Base-by-base conservation (phyloP, 352 stramenopile genomes). In the Pythium volutum region DNA sequence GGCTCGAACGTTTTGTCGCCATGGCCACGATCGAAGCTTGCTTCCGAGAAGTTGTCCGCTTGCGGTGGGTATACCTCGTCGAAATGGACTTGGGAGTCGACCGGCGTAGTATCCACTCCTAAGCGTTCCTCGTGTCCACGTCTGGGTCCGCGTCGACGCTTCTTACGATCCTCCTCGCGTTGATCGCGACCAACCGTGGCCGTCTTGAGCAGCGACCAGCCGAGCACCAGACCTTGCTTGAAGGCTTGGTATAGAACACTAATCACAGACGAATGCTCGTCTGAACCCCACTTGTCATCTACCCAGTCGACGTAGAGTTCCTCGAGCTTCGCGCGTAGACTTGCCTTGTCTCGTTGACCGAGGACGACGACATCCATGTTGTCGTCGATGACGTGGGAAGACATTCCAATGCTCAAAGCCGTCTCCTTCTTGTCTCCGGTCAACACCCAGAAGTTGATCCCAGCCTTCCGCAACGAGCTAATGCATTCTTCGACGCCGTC, bases 401-500 rank as follows among this genome's bases (percentile, higher is more conserved):
- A 93, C 83, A 95, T 94, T 27, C 87, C 87, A 25, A 95, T 94
- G 52, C 84, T 94, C 14, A 94, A 65, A 10, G 87, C 87, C 2
- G 87, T 95, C 67, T 95, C 87, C 64, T 93, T 94, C 55, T 95
- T 95, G 71, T 95, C 87, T 25, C 87, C 95, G 0, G 95, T 98
- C 26, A 98, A 77, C 27, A 98, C 91, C 95, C 95, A 98, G 43
- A 98, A 90, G 59, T 98, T 98, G 64, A 98, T 98, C 4, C 93
- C 94, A 9, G 95, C 95, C 48, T 97, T 92, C 10, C 83, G 73
- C 31, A 98, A 71, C n/a, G 93, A 80, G 42, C 73, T 84, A 68
- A 98, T 98, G 15, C 85, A 96, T 48, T 97, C 86, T 23, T 95
- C 85, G 2, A 98, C 95, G 11, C 90, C 88, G 29, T 98, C 89